Base-by-base conservation (phyloP, 2,329 filamentous ascomycete species). In the Ophiosphaerella korrae region DNA sequence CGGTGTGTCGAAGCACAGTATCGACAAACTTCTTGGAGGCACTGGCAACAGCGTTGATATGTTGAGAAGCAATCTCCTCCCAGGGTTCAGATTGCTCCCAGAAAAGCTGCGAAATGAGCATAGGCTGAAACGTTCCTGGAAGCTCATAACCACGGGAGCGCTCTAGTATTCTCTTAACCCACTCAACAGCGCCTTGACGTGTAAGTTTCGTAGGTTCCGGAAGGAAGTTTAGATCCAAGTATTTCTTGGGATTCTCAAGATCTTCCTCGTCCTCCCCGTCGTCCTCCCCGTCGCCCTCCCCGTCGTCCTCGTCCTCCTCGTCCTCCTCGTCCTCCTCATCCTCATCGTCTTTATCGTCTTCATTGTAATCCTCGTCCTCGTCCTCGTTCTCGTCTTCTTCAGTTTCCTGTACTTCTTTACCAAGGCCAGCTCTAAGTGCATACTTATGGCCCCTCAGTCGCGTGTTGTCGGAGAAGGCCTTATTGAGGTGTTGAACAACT, bases 61-160 rank as follows among this genome's bases (percentile, higher is more conserved):
- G 75, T 0, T 53, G 31, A 8, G 38, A 44, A 5, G 67, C 72
- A 3, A 80, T 75, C 0, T 43, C 23, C 38, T 75, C 66, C 86
- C 84, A 88, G 0, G 78, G 79, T 8, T 60, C 50, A 0, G 78
- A 84, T 51, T 88, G 84, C 40, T 85, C 78, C 12, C 71, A 70
- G 60, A 89, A 88, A 0, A 89, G 65, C 18, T 87, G 80, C 0
- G 74, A 72, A 0, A 88, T 77, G 9, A 88, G 73, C 44, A 84
- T 64, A 0, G 84, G 80, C 53, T 85, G 86, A 67, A 84, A 87
- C 0, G 76, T 82, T 0, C 85, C 83, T 0, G 83, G 82, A 0
- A 88, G 68, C 60, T 89, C 86, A 5, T 79, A 70, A 0, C 79
- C 80, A 31, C 83, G 74, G 5, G 68, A 78, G 33, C 70, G 70